These are phyloP conservation scores for Sparassis latifolia DNA, from an alignment of 1,284 basidiomycete genomes.

Conservation along the genomic window DNA sequence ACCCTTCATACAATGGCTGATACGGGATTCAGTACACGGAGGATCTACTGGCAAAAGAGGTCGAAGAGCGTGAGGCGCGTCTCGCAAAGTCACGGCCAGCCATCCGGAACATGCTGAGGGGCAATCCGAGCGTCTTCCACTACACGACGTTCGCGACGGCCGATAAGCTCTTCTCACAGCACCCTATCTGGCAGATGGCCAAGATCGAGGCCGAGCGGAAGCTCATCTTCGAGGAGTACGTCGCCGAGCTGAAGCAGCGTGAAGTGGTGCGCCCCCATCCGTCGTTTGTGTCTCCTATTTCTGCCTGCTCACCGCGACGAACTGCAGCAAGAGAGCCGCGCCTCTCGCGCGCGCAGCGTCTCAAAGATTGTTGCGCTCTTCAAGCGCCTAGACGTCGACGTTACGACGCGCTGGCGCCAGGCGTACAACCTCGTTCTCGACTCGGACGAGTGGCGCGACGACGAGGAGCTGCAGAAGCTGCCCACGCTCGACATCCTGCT, in stretches of 20 bases:
- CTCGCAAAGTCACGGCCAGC: conserved; percentile 79
- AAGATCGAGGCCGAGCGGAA: conserved; percentile 78
- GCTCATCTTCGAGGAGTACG: conserved; percentile 86
- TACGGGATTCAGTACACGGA: conserved; percentile 57
- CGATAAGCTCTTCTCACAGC: conserved; percentile 74
- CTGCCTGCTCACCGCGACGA: background rate
- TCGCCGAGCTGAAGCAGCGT: conserved; percentile 73
- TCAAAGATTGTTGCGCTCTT: conserved; percentile 74
- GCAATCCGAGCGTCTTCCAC: conserved; percentile 80
- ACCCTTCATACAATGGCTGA: background rate
- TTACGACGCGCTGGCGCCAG: conserved; percentile 82
- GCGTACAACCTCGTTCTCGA: conserved; percentile 73
- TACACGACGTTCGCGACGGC: conserved; percentile 87
- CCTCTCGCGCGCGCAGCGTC: conserved; percentile 69
- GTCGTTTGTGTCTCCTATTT: conserved; percentile 1
- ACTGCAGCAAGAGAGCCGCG: conserved; percentile 67
- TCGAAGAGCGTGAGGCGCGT: conserved; percentile 76
- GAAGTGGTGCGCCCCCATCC: conserved; percentile 61
- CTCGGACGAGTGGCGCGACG: conserved; percentile 72
- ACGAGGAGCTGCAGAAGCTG: conserved; percentile 70
- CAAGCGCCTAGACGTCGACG: conserved; percentile 80
- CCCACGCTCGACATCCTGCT: conserved; percentile 86
- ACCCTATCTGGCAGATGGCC: conserved; percentile 84
- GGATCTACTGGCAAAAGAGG: conserved; percentile 55
- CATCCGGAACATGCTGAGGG: conserved; percentile 76